Evolutionary conservation across 2,329 filamentous ascomycete species (phyloP).

Genomic region (Penicillium crustosum): DNA sequence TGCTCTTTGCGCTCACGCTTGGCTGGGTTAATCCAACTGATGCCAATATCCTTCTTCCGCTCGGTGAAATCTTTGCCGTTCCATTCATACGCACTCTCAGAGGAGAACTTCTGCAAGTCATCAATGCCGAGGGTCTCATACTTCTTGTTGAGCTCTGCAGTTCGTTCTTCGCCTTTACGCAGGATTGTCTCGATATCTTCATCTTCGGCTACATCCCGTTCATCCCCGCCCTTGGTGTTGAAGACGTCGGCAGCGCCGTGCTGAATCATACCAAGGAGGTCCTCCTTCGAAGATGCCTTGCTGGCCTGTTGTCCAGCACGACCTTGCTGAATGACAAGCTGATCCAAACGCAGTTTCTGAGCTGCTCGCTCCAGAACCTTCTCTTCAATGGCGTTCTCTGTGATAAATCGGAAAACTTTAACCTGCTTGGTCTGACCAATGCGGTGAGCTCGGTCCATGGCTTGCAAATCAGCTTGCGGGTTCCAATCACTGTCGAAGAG

Average conservation of each 20-base stretch:
- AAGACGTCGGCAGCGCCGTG: slow-evolving; percentile 97
- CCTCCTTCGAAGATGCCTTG: slow-evolving; percentile 91
- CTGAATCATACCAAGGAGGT: slow-evolving; percentile 96
- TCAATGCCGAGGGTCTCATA: slow-evolving; percentile 97
- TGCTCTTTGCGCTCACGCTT: slow-evolving; percentile 99
- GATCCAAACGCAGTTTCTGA: slow-evolving; percentile 92
- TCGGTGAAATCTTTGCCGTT: slow-evolving; percentile 95
- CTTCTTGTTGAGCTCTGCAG: slow-evolving; percentile 84
- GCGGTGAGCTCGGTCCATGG: slow-evolving; percentile 97
- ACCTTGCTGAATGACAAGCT: slow-evolving; percentile 96
- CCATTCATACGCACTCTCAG: slow-evolving; percentile 98
- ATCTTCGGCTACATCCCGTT: slow-evolving; percentile 69
- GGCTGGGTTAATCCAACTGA: slow-evolving; percentile 96
- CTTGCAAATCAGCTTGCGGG: slow-evolving; percentile 94
- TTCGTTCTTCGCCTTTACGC: slow-evolving; percentile 80
- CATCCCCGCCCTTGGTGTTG: slow-evolving; percentile 65
- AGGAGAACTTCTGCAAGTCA: slow-evolving; percentile 95
- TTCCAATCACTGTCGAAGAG: slow-evolving; percentile 99
- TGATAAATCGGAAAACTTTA: slow-evolving; percentile 92
- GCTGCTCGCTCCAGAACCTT: slow-evolving; percentile 96
- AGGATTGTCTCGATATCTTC: slow-evolving; percentile 83
- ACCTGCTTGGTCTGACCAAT: slow-evolving; percentile 99
- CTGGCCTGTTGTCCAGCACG: slow-evolving; percentile 88
- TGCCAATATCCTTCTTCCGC: slow-evolving; percentile 85
- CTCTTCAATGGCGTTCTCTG: slow-evolving; percentile 96